Percentiles rank a stretch among this genome's conserved stretches.
phyloP scores from a whole-genome alignment of 2,329 filamentous ascomycete species.

The Neonectria hederae region DNA sequence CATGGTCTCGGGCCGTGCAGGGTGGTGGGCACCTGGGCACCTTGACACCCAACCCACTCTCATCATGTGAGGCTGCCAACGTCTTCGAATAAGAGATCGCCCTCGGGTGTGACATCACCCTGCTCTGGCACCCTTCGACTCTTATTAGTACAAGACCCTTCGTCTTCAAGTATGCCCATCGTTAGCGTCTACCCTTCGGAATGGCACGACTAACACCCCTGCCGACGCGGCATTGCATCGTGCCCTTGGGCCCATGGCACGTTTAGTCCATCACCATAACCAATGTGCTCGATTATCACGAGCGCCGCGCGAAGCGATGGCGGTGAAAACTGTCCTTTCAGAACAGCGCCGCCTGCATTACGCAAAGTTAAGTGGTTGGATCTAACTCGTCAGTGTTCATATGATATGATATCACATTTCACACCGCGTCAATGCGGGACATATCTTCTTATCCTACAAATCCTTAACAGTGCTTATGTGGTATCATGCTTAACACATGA shows the following conservation, averaged over 20 bases:
- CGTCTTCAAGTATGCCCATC: conserved; percentile 10
- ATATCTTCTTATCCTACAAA: neutral
- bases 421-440: neutral
- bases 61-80: conserved; percentile 15
- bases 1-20: conserved; percentile 11
- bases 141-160: conserved; percentile 9
- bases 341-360: conserved; percentile 5
- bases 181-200: conserved; percentile 18
- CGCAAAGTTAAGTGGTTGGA: conserved; percentile 7
- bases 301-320: conserved; percentile 7
- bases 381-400: neutral
- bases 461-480: neutral
- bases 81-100: conserved; percentile 18
- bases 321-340: neutral
- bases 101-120: conserved; percentile 20
- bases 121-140: neutral
- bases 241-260: conserved; percentile 7
- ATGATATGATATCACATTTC: conserved; percentile 1
- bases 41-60: conserved; percentile 4
- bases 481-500: neutral
- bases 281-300: conserved; percentile 4
- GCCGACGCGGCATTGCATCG: conserved; percentile 15
- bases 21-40: conserved; percentile 12
- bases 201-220: conserved; percentile 20
- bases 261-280: conserved; percentile 3